A percentile compares a stretch with the other conserved stretches of the same genome.
Conservation (phyloP, 2,329 filamentous ascomycete genomes). For the Aspergillus niger region DNA sequence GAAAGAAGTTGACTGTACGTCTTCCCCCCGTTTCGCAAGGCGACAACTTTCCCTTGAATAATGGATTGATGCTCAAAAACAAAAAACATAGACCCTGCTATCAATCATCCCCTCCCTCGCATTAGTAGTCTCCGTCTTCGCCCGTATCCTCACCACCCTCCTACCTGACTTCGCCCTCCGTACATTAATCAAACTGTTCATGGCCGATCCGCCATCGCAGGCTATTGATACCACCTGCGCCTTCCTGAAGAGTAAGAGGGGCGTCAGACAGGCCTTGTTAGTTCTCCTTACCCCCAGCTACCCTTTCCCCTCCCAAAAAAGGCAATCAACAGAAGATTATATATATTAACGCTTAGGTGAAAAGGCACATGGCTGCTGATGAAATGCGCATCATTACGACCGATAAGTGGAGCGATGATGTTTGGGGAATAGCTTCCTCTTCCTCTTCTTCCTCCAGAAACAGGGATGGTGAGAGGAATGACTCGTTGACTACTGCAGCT, state of each 20-base stretch:
- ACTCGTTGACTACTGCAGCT: no score
- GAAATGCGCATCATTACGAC: slow-evolving; percentile 60
- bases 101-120: slow-evolving; percentile 43
- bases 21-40: background rate
- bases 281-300: slow-evolving; percentile 18
- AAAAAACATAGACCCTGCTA: slow-evolving; percentile 28
- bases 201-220: slow-evolving; percentile 41
- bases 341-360: slow-evolving; percentile 2
- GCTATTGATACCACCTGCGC: slow-evolving; percentile 52
- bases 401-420: slow-evolving; percentile 60
- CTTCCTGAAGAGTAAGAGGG: slow-evolving; percentile 52
- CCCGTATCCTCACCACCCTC: slow-evolving; percentile 45
- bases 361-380: slow-evolving; percentile 57
- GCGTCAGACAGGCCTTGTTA: slow-evolving; percentile 58
- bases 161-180: slow-evolving; percentile 46
- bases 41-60: no score
- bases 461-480: slow-evolving; percentile 17
- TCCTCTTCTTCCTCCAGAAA: slow-evolving; percentile 15
- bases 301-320: background rate
- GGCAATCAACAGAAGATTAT: no score
- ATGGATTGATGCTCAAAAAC: no score
- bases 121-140: slow-evolving; percentile 40
- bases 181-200: slow-evolving; percentile 45
- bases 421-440: slow-evolving; percentile 57
- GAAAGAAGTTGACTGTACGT: slow-evolving; percentile 52